Percentiles rank a stretch among this genome's conserved stretches.
phyloP scores from a whole-genome alignment of 768 basidiomycete species.

The Astraeus odoratus region DNA sequence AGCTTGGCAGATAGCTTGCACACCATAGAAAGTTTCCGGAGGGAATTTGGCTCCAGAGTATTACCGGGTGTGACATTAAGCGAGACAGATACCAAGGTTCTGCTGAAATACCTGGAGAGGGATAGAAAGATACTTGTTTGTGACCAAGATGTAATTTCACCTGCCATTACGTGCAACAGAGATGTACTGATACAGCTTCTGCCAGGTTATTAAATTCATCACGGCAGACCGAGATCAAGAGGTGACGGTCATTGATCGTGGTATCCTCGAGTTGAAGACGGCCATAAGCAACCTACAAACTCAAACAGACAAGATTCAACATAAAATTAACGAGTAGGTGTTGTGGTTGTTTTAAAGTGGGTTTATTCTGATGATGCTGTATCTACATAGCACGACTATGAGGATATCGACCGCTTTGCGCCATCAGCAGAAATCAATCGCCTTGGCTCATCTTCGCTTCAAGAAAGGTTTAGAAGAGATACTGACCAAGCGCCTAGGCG shows the following conservation, averaged over 20 bases:
- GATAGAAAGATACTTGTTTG: conserved; percentile 60
- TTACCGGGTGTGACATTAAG: conserved; percentile 43
- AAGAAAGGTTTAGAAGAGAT: conserved; percentile 79
- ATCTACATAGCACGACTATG: conserved; percentile 51
- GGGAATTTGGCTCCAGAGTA: conserved; percentile 42
- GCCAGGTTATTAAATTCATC: conserved; percentile 78
- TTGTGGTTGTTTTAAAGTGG: neutral
- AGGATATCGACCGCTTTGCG: conserved; percentile 61
- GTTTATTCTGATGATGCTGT: neutral
- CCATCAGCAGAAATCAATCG: conserved; percentile 64
- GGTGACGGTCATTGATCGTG: conserved; percentile 74
- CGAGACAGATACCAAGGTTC: conserved; percentile 56
- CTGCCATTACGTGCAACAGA: neutral
- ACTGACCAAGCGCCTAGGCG: conserved; percentile 63
- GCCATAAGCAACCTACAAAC: conserved; percentile 60
- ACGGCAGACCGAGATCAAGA: conserved; percentile 27
- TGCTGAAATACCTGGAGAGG: conserved; percentile 74
- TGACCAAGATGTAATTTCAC: conserved; percentile 63
- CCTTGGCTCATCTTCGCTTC: conserved; percentile 70
- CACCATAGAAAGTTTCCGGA: conserved; percentile 52
- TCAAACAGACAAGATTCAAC: conserved; percentile 65
- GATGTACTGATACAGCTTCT: conserved; percentile 1
- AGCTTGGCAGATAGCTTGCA: conserved; percentile 56
- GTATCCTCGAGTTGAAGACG: conserved; percentile 72
- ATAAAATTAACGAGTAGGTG: conserved; percentile 65